A percentile compares a stretch with the other conserved stretches of the same genome.
Conservation (phyloP, 2,329 filamentous ascomycete species). For the Huntiella bhutanensis region DNA sequence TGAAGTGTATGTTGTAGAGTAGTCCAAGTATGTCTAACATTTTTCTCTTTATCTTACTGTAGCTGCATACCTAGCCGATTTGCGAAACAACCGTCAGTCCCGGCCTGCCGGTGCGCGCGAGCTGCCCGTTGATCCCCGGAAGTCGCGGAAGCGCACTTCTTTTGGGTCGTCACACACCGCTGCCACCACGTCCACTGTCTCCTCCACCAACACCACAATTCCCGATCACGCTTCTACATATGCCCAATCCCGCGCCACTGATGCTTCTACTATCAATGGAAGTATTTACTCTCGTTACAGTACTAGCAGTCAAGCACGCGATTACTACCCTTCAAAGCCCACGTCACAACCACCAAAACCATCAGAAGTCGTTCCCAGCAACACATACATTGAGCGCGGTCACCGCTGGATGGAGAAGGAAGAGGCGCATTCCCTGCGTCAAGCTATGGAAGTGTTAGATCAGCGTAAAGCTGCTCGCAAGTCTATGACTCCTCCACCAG, state of each 20-base stretch:
- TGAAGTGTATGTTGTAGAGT: neutral
- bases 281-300: slow-evolving; percentile 35
- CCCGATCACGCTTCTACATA: slow-evolving; percentile 8
- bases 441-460: slow-evolving; percentile 58
- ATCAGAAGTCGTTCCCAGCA: slow-evolving; percentile 42
- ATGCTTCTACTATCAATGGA: slow-evolving; percentile 12
- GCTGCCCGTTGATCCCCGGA: slow-evolving; percentile 17
- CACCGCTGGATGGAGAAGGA: slow-evolving; percentile 67
- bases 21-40: slow-evolving; percentile 4
- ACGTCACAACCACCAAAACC: slow-evolving; percentile 29
- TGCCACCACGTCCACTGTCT: slow-evolving; percentile 4
- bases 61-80: slow-evolving; percentile 53
- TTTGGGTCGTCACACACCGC: slow-evolving; percentile 9
- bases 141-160: slow-evolving; percentile 13
- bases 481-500: slow-evolving; percentile 3
- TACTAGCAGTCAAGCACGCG: slow-evolving; percentile 24
- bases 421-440: slow-evolving; percentile 49
- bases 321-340: slow-evolving; percentile 30
- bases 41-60: slow-evolving; percentile 12
- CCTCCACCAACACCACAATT: slow-evolving; percentile 6
- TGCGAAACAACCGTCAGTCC: slow-evolving; percentile 47
- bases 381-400: slow-evolving; percentile 54
- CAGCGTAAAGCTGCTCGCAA: slow-evolving; percentile 23
- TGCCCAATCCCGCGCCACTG: slow-evolving; percentile 10
- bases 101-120: slow-evolving; percentile 50